phyloP scores from a whole-genome alignment of 345 rosid species.

The Aethionema arabicum region DNA sequence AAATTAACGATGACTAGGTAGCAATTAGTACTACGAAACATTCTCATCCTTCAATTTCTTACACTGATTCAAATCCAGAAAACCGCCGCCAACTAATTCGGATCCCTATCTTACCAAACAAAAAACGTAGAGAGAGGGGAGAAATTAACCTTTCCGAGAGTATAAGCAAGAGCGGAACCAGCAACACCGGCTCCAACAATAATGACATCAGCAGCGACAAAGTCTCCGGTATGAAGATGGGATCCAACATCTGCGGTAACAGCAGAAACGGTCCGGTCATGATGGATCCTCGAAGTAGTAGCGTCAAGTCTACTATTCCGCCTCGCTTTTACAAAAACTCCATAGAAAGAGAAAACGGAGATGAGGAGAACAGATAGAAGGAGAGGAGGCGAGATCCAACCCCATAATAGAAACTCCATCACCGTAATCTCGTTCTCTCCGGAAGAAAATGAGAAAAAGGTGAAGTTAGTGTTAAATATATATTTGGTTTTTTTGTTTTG shows the following conservation, averaged over 20 bases:
- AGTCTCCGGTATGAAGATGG: constrained; percentile 24
- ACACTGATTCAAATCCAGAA: constrained; percentile 7
- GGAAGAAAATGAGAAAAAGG: constrained; percentile 22
- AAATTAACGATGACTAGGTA: background rate
- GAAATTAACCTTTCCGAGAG: constrained; percentile 57
- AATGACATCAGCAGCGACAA: constrained; percentile 48
- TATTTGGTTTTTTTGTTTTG: background rate
- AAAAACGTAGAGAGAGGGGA: background rate
- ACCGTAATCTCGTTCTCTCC: constrained; percentile 12
- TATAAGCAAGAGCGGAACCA: constrained; percentile 68
- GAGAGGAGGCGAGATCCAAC: constrained; percentile 42
- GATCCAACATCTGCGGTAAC: constrained; percentile 43
- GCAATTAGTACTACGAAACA: background rate
- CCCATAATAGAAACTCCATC: constrained; percentile 45
- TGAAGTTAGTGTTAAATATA: background rate
- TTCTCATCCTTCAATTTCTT: background rate
- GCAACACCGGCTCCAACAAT: constrained; percentile 81
- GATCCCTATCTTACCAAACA: constrained; percentile 9
- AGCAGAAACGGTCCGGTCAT: constrained; percentile 35
- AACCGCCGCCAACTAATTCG: constrained; percentile 5
- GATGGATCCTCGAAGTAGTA: constrained; percentile 16
- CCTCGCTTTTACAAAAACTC: constrained; percentile 31
- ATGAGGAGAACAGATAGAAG: constrained; percentile 36
- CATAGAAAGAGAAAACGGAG: constrained; percentile 39
- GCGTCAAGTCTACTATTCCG: constrained; percentile 16